A percentile compares a stretch with the other conserved stretches of the same genome.
These are phyloP conservation scores for Turritis glabra DNA, from an alignment of 345 rosid species.

Conservation along the genomic window DNA sequence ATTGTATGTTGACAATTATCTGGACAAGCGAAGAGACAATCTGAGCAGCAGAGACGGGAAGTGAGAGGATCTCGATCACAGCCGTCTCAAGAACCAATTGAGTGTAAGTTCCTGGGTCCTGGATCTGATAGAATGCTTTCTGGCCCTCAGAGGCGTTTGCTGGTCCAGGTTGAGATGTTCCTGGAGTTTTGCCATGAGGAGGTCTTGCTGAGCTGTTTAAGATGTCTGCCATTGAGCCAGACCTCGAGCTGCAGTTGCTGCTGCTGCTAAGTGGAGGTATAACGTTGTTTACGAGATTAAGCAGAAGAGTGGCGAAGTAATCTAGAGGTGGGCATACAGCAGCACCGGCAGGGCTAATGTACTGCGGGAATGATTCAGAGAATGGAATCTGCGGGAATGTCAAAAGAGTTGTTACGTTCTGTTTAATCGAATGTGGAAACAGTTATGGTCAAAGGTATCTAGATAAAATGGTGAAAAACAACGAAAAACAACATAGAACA, in stretches of 20 bases:
- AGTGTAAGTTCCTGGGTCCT: conserved; percentile 95
- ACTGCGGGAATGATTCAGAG: conserved; percentile 92
- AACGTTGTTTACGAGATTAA: conserved; percentile 91
- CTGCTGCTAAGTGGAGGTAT: conserved; percentile 81
- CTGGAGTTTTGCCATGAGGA: conserved; percentile 62
- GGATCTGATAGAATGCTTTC: conserved; percentile 92
- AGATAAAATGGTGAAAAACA: conserved; percentile 18
- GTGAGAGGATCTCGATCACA: conserved; percentile 91
- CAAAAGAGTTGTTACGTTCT: conserved; percentile 9
- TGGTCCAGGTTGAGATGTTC: conserved; percentile 74
- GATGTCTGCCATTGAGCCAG: conserved; percentile 64
- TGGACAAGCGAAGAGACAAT: conserved; percentile 87
- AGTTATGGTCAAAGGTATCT: neutral
- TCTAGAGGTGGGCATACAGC: conserved; percentile 82
- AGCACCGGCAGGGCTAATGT: conserved; percentile 65
- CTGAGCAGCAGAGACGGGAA: conserved; percentile 85
- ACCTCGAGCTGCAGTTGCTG: conserved; percentile 47
- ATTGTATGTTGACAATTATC: conserved; percentile 87
- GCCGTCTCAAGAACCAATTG: conserved; percentile 96
- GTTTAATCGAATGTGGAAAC: conserved; percentile 6
- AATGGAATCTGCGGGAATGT: conserved; percentile 68
- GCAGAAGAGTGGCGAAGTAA: conserved; percentile 82
- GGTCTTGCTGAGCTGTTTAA: conserved; percentile 56
- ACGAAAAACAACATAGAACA: conserved; percentile 8
- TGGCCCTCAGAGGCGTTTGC: conserved; percentile 73